Percentiles rank a stretch among this genome's conserved stretches.
phyloP scores from a whole-genome alignment of 306 rosid species.

The Coriaria nepalensis region DNA sequence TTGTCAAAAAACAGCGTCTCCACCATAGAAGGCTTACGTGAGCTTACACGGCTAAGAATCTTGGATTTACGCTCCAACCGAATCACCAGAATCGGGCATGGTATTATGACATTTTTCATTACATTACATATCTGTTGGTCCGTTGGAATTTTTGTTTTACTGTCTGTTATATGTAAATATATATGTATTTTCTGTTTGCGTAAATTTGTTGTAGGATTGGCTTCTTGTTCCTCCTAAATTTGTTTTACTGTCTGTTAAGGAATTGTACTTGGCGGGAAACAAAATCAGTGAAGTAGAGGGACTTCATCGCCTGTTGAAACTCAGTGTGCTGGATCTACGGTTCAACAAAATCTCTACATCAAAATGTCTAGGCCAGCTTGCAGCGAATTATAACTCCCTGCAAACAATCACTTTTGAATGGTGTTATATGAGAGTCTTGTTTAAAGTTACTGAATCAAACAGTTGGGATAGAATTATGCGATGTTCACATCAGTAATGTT shows the following conservation, averaged over 20 bases:
- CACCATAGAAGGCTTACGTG: slow-evolving; percentile 76
- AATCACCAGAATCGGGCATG: slow-evolving; percentile 74
- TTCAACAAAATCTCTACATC: slow-evolving; percentile 79
- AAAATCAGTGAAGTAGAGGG: slow-evolving; percentile 96
- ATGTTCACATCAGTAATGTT: too few species aligned
- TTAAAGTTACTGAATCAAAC: too few species aligned
- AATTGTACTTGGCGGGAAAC: slow-evolving; percentile 89
- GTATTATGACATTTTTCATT: slow-evolving; percentile 24
- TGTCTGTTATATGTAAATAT: background rate
- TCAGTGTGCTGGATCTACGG: slow-evolving; percentile 70
- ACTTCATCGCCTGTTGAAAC: slow-evolving; percentile 82
- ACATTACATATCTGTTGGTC: background rate
- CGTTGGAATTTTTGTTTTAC: slow-evolving; percentile 3
- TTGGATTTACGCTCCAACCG: slow-evolving; percentile 86
- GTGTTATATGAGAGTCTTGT: too few species aligned
- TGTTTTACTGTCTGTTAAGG: too few species aligned
- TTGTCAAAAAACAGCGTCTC: slow-evolving; percentile 73
- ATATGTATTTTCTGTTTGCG: background rate
- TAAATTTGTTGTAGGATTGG: slow-evolving; percentile 46
- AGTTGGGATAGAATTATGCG: too few species aligned
- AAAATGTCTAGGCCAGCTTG: slow-evolving; percentile 92
- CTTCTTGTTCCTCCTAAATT: slow-evolving; percentile 83
- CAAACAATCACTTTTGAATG: slow-evolving; percentile 49
- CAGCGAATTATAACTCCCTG: slow-evolving; percentile 78
- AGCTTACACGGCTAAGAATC: slow-evolving; percentile 79